Percentiles rank a stretch among this genome's conserved stretches.
phyloP scores from a whole-genome alignment of 768 basidiomycete genomes.

The Chalciporus sphaerocephalus region DNA sequence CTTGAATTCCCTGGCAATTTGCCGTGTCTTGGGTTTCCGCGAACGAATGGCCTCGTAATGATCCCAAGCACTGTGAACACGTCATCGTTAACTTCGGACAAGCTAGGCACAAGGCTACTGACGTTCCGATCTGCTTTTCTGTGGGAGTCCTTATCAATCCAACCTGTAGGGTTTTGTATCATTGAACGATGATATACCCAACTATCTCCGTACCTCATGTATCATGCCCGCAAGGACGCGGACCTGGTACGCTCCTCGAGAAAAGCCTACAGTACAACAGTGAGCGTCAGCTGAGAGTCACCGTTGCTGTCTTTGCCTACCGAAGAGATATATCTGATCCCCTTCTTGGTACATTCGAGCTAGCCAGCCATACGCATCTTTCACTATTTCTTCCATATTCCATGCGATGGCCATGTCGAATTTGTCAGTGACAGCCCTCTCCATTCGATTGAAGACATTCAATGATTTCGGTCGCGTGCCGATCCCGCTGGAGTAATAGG shows the following conservation, averaged over 20 bases:
- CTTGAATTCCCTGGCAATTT: constrained; percentile 34
- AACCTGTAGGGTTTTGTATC: constrained; percentile 15
- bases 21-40: constrained; percentile 11
- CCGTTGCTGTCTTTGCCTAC: constrained; percentile 6
- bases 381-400: constrained; percentile 32
- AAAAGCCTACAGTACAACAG: constrained; percentile 29
- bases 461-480: constrained; percentile 27
- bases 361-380: constrained; percentile 32
- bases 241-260: constrained; percentile 39
- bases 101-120: constrained; percentile 7
- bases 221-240: constrained; percentile 39
- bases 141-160: constrained; percentile 28
- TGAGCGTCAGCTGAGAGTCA: neutral
- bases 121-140: constrained; percentile 16
- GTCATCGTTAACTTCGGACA: neutral
- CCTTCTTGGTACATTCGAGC: constrained; percentile 22
- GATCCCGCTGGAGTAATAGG: constrained; percentile 35
- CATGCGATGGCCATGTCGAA: constrained; percentile 32
- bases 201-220: constrained; percentile 21
- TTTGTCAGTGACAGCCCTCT: constrained; percentile 7
- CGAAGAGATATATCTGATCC: constrained; percentile 30
- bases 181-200: neutral
- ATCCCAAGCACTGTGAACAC: constrained; percentile 8
- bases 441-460: constrained; percentile 13
- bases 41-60: constrained; percentile 11